phyloP scores from a whole-genome alignment of 1,284 basidiomycete genomes.

The Stygiomarasmius scandens region DNA sequence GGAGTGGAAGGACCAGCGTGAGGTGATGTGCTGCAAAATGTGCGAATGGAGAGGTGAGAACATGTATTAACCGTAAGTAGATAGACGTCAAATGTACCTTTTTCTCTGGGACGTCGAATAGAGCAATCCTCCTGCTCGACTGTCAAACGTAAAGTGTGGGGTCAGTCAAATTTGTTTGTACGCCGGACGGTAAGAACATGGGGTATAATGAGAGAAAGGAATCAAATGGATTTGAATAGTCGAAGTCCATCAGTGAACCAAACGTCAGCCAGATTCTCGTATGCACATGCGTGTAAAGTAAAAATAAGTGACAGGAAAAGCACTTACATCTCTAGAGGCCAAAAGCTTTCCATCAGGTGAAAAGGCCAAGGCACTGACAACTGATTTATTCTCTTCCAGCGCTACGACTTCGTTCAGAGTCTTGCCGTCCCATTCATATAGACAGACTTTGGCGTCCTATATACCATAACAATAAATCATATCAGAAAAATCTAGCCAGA shows the following conservation, averaged over 20 bases:
- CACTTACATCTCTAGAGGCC: conserved; percentile 79
- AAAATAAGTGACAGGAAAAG: not conserved
- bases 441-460: conserved; percentile 74
- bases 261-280: no score
- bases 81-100: conserved; percentile 51
- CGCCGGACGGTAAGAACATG: not conserved
- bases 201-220: not conserved
- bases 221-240: no score
- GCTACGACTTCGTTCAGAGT: conserved; percentile 51
- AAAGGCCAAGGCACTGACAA: conserved; percentile 80
- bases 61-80: conserved; percentile 17
- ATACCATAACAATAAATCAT: not conserved
- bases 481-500: not conserved
- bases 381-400: conserved; percentile 66
- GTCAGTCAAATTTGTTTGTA: no score
- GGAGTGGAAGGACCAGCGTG: conserved; percentile 89
- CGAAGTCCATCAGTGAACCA: no score
- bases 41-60: no score
- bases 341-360: conserved; percentile 77
- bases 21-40: conserved; percentile 63
- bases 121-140: conserved; percentile 79
- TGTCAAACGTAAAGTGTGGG: conserved; percentile 29
- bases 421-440: conserved; percentile 74
- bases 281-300: no score
- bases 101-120: conserved; percentile 73